Evolutionary conservation across 1,139 yeast genomes (phyloP).

Genomic region (Blastobotrys serpentis): DNA sequence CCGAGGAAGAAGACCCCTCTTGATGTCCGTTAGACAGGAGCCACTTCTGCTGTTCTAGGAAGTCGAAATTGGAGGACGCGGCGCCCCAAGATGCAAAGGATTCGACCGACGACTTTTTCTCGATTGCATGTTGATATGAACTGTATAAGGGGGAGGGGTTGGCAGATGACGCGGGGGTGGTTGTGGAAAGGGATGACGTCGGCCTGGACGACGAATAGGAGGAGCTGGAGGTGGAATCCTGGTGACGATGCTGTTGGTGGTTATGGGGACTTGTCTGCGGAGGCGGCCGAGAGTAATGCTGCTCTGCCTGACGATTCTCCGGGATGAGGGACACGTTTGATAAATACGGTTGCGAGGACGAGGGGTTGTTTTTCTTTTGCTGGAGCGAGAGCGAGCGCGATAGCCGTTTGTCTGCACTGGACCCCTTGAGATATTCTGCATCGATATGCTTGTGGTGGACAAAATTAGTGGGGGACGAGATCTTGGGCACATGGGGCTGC

Average conservation of each 20-base stretch:
- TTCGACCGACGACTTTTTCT: conserved; percentile 15
- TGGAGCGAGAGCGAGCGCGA: conserved; percentile 15
- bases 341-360: not conserved
- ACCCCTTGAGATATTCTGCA: conserved; percentile 20
- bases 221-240: conserved; percentile 15
- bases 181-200: conserved; percentile 10
- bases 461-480: conserved; percentile 31
- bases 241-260: conserved; percentile 15
- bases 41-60: conserved; percentile 31
- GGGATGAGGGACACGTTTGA: conserved; percentile 6
- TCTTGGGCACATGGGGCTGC: conserved; percentile 15
- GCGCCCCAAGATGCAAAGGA: conserved; percentile 28
- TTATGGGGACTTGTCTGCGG: conserved; percentile 4
- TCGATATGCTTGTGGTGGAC: conserved; percentile 32
- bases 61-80: conserved; percentile 24
- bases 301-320: conserved; percentile 5
- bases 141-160: conserved; percentile 15
- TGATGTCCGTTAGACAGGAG: conserved; percentile 14
- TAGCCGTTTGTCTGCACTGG: conserved; percentile 13
- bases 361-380: conserved; percentile 5
- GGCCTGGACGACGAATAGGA: conserved; percentile 14
- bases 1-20: not conserved
- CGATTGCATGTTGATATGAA: not conserved
- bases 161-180: conserved; percentile 16
- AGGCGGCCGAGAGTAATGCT: not conserved